Conservation (phyloP, 2,329 filamentous ascomycete genomes). For the Colletotrichum sp. region DNA sequence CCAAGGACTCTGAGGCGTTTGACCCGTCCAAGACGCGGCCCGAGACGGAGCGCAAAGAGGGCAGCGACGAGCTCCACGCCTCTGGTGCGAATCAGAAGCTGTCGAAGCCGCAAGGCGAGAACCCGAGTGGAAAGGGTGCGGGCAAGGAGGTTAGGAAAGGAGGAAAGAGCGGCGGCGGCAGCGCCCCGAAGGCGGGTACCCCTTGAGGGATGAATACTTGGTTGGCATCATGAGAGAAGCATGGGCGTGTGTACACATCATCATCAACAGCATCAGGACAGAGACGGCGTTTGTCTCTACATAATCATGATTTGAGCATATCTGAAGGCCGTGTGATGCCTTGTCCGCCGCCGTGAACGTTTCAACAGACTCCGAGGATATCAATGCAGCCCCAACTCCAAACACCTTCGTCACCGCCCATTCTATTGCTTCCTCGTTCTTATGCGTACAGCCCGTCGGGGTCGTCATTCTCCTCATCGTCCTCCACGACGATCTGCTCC, state of each 20-base stretch:
- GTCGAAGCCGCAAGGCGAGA: slow-evolving; percentile 42
- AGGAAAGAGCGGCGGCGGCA: slow-evolving; percentile 35
- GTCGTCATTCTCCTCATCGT: slow-evolving; percentile 58
- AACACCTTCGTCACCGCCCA: background rate
- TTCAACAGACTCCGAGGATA: background rate
- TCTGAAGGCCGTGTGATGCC: background rate
- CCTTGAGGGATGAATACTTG: background rate
- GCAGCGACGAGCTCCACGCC: slow-evolving; percentile 41
- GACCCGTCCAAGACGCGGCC: slow-evolving; percentile 72
- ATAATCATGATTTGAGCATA: background rate
- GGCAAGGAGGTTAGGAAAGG: slow-evolving; percentile 39
- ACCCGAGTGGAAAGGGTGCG: slow-evolving; percentile 35
- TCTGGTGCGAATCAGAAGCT: slow-evolving; percentile 52
- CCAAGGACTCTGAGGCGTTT: slow-evolving; percentile 67
- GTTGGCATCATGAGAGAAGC: background rate
- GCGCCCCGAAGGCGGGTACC: slow-evolving; percentile 35
- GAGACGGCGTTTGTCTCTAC: background rate
- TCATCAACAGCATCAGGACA: background rate
- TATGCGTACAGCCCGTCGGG: slow-evolving; percentile 52
- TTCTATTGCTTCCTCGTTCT: background rate
- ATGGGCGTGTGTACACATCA: background rate
- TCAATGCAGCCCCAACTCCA: slow-evolving; percentile 11
- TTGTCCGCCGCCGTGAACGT: background rate
- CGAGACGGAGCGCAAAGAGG: slow-evolving; percentile 57
- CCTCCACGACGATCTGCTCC: slow-evolving; percentile 48